Percentiles rank a stretch among this genome's conserved stretches.
These are phyloP conservation scores for Coprinellus micaceus DNA, from an alignment of 768 basidiomycete genomes.

Conservation along the genomic window DNA sequence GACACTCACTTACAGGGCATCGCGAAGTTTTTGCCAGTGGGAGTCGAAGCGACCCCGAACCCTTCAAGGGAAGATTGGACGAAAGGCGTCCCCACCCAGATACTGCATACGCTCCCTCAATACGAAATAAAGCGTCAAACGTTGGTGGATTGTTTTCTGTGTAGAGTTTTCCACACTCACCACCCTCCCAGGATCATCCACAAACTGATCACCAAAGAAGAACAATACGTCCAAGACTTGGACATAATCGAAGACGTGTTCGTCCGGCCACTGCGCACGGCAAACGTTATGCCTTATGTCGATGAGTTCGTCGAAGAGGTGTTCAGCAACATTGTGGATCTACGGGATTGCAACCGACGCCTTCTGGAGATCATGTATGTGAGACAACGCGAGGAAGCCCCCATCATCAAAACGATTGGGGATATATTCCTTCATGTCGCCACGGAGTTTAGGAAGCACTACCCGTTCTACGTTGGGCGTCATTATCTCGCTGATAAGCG, in stretches of 20 bases:
- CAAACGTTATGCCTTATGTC: constrained; percentile 56
- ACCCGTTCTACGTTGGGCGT: constrained; percentile 81
- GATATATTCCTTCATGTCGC: constrained; percentile 87
- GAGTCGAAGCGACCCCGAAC: constrained; percentile 29
- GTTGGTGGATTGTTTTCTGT: constrained; percentile 25
- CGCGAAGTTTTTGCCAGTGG: constrained; percentile 20
- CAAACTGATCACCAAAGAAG: constrained; percentile 86
- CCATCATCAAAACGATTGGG: constrained; percentile 80
- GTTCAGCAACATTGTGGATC: constrained; percentile 82
- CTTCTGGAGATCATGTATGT: constrained; percentile 84
- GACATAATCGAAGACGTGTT: constrained; percentile 74
- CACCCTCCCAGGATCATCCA: constrained; percentile 81
- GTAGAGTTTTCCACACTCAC: neutral
- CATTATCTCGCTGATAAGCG: constrained; percentile 82
- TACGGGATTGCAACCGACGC: constrained; percentile 75
- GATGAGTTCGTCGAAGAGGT: constrained; percentile 84
- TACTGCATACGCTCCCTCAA: constrained; percentile 52
- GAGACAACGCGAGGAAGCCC: constrained; percentile 80
- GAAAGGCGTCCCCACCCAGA: constrained; percentile 38
- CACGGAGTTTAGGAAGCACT: constrained; percentile 80
- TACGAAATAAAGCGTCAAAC: constrained; percentile 83
- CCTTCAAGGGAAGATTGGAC: constrained; percentile 42
- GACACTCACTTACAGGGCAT: constrained; percentile 3
- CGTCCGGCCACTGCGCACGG: constrained; percentile 43
- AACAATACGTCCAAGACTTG: constrained; percentile 86